Evolutionary conservation across 768 basidiomycete genomes (phyloP), one percentile per base, ranked within the genome.

Genomic region (Leccinum broughii): DNA sequence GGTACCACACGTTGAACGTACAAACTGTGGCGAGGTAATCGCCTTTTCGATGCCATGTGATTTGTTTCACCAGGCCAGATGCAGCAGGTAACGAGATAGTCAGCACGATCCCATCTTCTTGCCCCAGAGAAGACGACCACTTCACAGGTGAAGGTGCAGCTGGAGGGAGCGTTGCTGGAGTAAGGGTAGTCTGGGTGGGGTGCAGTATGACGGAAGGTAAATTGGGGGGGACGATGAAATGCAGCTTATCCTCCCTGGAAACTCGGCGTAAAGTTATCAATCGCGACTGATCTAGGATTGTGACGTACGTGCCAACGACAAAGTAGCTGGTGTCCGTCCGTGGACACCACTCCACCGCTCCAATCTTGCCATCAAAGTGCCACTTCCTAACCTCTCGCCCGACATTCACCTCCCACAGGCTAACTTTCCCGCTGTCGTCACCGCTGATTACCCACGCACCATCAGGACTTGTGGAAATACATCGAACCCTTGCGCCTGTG

Each of bases 1-100:
- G 28, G 32, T 6, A 57, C 4, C 24, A 62, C 54, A n/a, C 35
- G 30, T 24, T 50, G 44, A 24, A 88, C 94, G 76, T 72, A 98
- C 96, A 91, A 61, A 98, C 94, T 53, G 92, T 92, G 51, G 96
- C 89, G 64, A 99, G 80, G 70, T 99, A 99, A 73, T 99, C 97
- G 53, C 97, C 97, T 69, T 88, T 86, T 55, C 90, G 82, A 74
- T 99, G 97, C 94, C 95, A 98, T 39, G 88, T 76, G 10, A 98
- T 80, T 70, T 97, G 93, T 67, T 84, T 90, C 6, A 90, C 84
- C 46, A 85, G 67, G 5, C 90, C 90, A 34, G 92, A 88, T 9
- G 82, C 81, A 6, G 83, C 67, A 5, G 88, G 89, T 48, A 93
- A 74, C 46, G 77, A 77, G 57, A 91, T 72, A 7, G 83, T 85